A percentile compares a stretch with the other conserved stretches of the same genome.
phyloP scores from a whole-genome alignment of 768 basidiomycete genomes.

The Suillus paluster region DNA sequence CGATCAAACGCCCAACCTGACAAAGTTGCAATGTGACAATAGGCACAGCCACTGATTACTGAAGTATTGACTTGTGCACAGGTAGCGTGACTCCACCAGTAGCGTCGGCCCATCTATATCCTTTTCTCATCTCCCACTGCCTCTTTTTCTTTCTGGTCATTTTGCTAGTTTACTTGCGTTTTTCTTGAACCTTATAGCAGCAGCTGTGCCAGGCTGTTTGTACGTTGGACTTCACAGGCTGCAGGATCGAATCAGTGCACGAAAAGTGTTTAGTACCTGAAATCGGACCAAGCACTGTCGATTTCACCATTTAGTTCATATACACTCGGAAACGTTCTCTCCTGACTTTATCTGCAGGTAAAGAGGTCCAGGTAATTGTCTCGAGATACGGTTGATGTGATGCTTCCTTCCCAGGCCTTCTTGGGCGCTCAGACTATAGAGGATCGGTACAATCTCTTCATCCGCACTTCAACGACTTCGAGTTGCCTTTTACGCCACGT shows the following conservation, averaged over 20 bases:
- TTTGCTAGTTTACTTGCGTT: not conserved
- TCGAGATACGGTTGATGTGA: not conserved
- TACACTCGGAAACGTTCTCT: not conserved
- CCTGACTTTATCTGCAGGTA: not conserved
- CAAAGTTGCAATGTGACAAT: not conserved
- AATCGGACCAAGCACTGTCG: not conserved
- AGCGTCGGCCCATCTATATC: conserved; percentile 17
- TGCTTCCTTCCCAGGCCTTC: conserved; percentile 9
- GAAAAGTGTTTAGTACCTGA: not conserved
- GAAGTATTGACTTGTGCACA: conserved; percentile 5
- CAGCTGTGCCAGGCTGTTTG: not conserved
- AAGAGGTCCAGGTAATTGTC: not conserved
- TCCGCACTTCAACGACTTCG: conserved; percentile 3
- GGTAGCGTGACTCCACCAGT: not conserved
- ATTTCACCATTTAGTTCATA: not conserved
- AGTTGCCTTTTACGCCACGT: conserved; percentile 9
- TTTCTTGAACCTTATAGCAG: not conserved
- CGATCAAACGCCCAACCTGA: not conserved
- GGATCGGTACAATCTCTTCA: conserved; percentile 2
- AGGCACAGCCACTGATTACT: conserved; percentile 31
- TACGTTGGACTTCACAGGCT: not conserved
- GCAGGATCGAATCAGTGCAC: not conserved
- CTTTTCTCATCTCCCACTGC: conserved; percentile 21
- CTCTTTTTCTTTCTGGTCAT: not conserved
- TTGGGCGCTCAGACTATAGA: conserved; percentile 12